Conservation (phyloP, 2,329 filamentous ascomycete genomes). For the Remersonia thermophila region DNA sequence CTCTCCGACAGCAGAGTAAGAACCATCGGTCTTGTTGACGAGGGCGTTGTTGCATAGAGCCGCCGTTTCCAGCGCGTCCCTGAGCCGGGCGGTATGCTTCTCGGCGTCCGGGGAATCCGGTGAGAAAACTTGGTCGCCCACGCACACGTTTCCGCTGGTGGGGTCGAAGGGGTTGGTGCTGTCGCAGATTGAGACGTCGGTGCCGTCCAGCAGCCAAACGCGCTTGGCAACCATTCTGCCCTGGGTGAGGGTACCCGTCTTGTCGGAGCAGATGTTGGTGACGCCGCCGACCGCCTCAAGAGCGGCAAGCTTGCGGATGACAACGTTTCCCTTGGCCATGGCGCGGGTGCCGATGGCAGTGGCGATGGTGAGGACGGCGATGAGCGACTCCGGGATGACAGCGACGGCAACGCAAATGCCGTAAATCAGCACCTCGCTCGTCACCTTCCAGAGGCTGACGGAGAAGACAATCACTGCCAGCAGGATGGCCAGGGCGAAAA, state of each 20-base stretch:
- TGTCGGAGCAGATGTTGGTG: slow-evolving; percentile 60
- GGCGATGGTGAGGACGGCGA: slow-evolving; percentile 52
- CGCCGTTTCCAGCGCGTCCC: slow-evolving; percentile 40
- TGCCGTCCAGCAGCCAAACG: slow-evolving; percentile 45
- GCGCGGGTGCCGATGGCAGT: slow-evolving; percentile 44
- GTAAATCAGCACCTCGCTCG: slow-evolving; percentile 35
- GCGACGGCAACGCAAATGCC: slow-evolving; percentile 38
- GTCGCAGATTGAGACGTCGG: slow-evolving; percentile 39
- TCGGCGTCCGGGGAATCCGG: slow-evolving; percentile 22
- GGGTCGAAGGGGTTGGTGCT: slow-evolving; percentile 50
- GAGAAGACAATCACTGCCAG: slow-evolving; percentile 32
- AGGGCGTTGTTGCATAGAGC: slow-evolving; percentile 50
- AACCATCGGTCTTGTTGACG: slow-evolving; percentile 34
- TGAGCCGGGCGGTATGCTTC: slow-evolving; percentile 23
- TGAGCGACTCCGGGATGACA: slow-evolving; percentile 43
- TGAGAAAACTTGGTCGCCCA: slow-evolving; percentile 8
- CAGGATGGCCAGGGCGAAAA: slow-evolving; percentile 45
- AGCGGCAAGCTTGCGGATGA: slow-evolving; percentile 48
- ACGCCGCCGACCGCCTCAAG: slow-evolving; percentile 57
- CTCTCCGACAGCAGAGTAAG: slow-evolving; percentile 51
- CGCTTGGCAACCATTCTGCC: slow-evolving; percentile 55
- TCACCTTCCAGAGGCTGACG: slow-evolving; percentile 27
- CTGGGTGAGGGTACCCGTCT: slow-evolving; percentile 55
- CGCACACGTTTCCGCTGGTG: slow-evolving; percentile 36
- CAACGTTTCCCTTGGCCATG: slow-evolving; percentile 43